These are phyloP conservation scores for Arabidopsis hybrid DNA, from an alignment of 441 rosid species.

Conservation along the genomic window DNA sequence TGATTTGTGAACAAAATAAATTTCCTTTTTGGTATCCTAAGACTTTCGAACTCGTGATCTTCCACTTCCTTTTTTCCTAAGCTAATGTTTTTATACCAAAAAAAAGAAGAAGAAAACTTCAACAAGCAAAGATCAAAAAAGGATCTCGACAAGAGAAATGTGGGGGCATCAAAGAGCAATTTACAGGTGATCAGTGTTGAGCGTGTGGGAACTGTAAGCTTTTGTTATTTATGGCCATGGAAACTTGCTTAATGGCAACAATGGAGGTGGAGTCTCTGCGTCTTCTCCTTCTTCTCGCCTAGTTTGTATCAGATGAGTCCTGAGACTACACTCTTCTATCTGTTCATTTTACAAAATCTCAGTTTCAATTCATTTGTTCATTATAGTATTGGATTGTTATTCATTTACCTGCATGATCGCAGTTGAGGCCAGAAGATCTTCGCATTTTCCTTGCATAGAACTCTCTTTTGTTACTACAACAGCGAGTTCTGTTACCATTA, in stretches of 20 bases:
- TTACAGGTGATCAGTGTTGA: constrained; percentile 44
- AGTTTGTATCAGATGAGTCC: constrained; percentile 71
- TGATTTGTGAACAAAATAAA: constrained; percentile 2
- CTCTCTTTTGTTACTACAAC: constrained; percentile 61
- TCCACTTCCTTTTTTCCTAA: constrained; percentile 31
- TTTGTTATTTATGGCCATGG: constrained; percentile 47
- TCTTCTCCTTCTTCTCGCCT: constrained; percentile 44
- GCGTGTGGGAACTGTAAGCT: constrained; percentile 39
- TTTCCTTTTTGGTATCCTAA: constrained; percentile 8
- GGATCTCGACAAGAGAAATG: constrained; percentile 38
- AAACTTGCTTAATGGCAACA: constrained; percentile 41
- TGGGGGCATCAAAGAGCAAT: constrained; percentile 35
- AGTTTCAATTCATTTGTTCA: constrained; percentile 4
- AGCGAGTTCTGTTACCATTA: constrained; percentile 74
- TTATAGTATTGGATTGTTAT: neutral
- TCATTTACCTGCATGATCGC: constrained; percentile 71
- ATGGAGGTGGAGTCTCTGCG: constrained; percentile 22
- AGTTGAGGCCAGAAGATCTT: constrained; percentile 67
- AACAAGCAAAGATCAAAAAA: constrained; percentile 45
- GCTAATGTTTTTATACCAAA: constrained; percentile 30
- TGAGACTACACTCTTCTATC: constrained; percentile 78
- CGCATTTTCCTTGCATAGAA: constrained; percentile 69
- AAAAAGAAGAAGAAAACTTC: constrained; percentile 12
- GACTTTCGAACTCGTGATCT: constrained; percentile 23
- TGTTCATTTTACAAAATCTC: constrained; percentile 44